A percentile compares a stretch with the other conserved stretches of the same genome.
phyloP scores from a whole-genome alignment of 345 rosid species.

The Gossypium bickii region DNA sequence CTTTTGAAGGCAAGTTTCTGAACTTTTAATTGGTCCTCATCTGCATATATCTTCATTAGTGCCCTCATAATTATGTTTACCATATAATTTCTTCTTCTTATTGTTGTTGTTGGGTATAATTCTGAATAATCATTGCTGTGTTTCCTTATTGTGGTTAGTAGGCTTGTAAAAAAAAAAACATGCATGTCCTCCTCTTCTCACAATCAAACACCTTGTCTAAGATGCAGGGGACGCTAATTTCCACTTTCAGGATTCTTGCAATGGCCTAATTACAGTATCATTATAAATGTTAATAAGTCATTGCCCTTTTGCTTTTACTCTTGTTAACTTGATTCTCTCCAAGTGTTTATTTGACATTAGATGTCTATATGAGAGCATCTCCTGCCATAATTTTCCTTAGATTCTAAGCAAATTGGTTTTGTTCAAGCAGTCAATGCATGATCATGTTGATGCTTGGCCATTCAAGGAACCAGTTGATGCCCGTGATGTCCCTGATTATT shows the following conservation, averaged over 20 bases:
- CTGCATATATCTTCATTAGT: slow-evolving; percentile 3
- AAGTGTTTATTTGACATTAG: neutral
- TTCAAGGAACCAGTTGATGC: slow-evolving; percentile 94
- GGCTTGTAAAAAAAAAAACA: neutral
- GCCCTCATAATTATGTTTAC: neutral
- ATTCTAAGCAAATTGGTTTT: slow-evolving; percentile 16
- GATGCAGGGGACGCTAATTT: slow-evolving; percentile 4
- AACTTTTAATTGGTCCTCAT: neutral
- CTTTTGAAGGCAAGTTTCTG: slow-evolving; percentile 68
- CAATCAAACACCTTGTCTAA: neutral
- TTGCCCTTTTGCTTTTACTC: neutral
- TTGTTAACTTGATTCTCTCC: neutral
- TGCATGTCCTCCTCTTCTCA: neutral
- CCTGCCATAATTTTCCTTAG: neutral
- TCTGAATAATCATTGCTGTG: neutral
- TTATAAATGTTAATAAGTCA: neutral
- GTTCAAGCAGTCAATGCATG: slow-evolving; percentile 78
- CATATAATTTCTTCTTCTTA: neutral
- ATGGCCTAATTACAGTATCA: neutral
- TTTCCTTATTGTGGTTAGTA: neutral
- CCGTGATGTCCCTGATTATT: slow-evolving; percentile 96
- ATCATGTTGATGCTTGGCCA: slow-evolving; percentile 97
- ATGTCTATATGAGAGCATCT: neutral
- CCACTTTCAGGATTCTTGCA: neutral
- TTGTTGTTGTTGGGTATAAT: neutral